Percentiles rank a stretch among this genome's conserved stretches.
Conservation (phyloP, 139 green algal species). For the Coelastrella sp. region DNA sequence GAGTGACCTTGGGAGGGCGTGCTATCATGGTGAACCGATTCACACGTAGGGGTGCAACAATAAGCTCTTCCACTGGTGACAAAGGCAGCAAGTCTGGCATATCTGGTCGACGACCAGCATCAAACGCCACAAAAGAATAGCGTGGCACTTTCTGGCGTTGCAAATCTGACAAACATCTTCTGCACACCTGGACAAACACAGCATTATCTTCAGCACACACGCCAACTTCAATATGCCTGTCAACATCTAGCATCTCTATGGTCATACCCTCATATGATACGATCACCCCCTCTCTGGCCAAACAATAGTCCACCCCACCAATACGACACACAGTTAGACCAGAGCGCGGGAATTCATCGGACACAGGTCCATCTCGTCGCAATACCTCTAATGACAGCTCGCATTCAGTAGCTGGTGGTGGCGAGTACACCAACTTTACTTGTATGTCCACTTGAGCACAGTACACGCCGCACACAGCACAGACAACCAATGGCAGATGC, state of each 20-base stretch:
- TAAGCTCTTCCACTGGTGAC: not conserved
- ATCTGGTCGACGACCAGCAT: not conserved
- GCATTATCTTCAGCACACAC: too few relatives aligned
- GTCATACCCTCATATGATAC: too few relatives aligned
- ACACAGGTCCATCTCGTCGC: not conserved
- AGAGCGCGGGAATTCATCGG: not conserved
- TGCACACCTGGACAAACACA: too few relatives aligned
- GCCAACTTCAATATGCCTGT: too few relatives aligned
- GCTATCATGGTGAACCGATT: not conserved
- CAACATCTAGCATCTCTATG: too few relatives aligned
- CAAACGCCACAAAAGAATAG: not conserved
- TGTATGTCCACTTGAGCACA: not conserved
- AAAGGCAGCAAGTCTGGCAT: not conserved
- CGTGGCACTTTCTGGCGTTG: not conserved
- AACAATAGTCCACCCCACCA: not conserved
- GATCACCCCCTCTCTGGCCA: not conserved
- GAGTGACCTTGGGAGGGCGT: not conserved
- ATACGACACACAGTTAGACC: not conserved
- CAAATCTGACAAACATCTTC: not conserved
- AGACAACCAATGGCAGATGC: not conserved
- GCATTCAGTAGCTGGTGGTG: too few relatives aligned
- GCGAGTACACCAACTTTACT: too few relatives aligned
- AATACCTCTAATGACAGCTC: not conserved
- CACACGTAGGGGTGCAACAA: not conserved
- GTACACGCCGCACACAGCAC: not conserved